phyloP scores from a whole-genome alignment of 1,139 yeast genomes.

The Kodamaea suecica region DNA sequence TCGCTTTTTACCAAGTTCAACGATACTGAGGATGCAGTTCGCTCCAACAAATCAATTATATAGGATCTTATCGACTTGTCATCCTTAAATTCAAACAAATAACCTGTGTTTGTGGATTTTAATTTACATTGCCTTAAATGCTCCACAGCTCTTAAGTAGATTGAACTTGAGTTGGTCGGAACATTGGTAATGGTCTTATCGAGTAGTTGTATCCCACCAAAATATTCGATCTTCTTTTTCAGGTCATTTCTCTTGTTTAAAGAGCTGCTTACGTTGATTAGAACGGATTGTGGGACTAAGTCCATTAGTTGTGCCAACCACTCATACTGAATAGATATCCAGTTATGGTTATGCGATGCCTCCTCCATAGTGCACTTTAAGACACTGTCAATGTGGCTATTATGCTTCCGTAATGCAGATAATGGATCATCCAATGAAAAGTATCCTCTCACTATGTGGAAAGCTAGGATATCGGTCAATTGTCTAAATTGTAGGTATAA shows the following conservation, averaged over 20 bases:
- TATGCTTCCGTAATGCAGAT: constrained; percentile 60
- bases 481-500: constrained; percentile 34
- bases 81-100: constrained; percentile 8
- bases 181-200: constrained; percentile 25
- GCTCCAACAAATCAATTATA: constrained; percentile 29
- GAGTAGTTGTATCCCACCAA: constrained; percentile 35
- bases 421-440: constrained; percentile 60
- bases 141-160: constrained; percentile 26
- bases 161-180: constrained; percentile 29
- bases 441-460: constrained; percentile 61
- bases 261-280: constrained; percentile 17
- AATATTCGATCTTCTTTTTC: constrained; percentile 16
- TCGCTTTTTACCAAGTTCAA: constrained; percentile 3
- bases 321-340: constrained; percentile 46
- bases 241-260: constrained; percentile 9
- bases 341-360: constrained; percentile 20
- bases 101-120: constrained; percentile 4
- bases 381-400: constrained; percentile 54
- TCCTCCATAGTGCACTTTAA: constrained; percentile 12
- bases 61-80: constrained; percentile 1
- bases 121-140: constrained; percentile 7
- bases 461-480: constrained; percentile 57
- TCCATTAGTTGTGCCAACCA: constrained; percentile 60
- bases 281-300: constrained; percentile 40
- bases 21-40: constrained; percentile 16